Conservation (phyloP, 2,329 filamentous ascomycete genomes). For the Ophiobolus disseminans region DNA sequence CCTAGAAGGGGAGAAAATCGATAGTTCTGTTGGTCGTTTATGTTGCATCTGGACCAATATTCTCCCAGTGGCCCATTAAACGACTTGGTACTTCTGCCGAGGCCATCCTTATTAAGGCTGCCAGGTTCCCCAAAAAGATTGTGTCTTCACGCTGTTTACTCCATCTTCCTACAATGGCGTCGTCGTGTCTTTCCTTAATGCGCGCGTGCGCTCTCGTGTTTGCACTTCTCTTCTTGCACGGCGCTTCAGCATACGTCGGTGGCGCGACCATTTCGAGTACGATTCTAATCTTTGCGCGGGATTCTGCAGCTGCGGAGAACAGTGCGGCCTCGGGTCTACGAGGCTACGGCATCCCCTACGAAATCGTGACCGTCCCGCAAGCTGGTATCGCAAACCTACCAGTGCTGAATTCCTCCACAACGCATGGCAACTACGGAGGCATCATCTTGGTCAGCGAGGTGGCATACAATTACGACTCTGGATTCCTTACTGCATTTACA, state of each 20-base stretch:
- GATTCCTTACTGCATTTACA: conserved; percentile 62
- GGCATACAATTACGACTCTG: conserved; percentile 60
- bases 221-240: conserved; percentile 25
- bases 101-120: conserved; percentile 40
- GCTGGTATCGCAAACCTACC: conserved; percentile 59
- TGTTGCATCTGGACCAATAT: conserved; percentile 32
- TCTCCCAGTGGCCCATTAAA: conserved; percentile 30
- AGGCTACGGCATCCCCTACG: conserved; percentile 67
- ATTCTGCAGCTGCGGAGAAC: conserved; percentile 57
- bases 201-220: conserved; percentile 33
- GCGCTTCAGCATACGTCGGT: conserved; percentile 28
- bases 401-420: conserved; percentile 56
- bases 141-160: conserved; percentile 25
- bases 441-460: conserved; percentile 64
- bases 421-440: conserved; percentile 64
- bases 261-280: conserved; percentile 51
- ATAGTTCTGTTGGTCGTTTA: conserved; percentile 38
- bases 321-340: conserved; percentile 63
- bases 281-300: conserved; percentile 64
- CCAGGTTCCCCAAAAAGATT: conserved; percentile 30
- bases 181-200: conserved; percentile 30
- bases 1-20: conserved; percentile 35
- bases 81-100: conserved; percentile 37
- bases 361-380: conserved; percentile 63
- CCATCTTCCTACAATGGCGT: conserved; percentile 32